Percentiles rank a stretch among this genome's conserved stretches.
Evolutionary conservation across 371 early-diverging fungal genomes (phyloP).

Genomic region (Batrachochytrium dendrobatidis): DNA sequence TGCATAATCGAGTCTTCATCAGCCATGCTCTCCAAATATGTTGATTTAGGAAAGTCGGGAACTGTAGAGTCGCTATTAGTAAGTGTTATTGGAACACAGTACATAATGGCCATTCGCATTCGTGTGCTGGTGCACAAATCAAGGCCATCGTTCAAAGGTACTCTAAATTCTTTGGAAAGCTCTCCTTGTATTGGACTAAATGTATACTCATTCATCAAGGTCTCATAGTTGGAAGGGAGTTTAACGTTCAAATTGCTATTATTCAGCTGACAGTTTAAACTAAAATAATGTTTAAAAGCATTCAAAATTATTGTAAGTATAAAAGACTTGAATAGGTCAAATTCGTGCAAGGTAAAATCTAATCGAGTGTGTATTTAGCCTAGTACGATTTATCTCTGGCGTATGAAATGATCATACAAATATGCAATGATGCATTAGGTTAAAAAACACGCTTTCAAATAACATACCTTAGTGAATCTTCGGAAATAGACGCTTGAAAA

Average conservation of each 20-base stretch:
- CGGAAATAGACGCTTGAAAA: too few species aligned
- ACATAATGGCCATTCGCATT: background rate
- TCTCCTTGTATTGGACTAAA: background rate
- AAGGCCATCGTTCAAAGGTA: background rate
- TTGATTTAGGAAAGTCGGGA: too few species aligned
- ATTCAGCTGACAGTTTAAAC: too few species aligned
- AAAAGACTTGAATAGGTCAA: too few species aligned
- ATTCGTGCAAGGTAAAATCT: too few species aligned
- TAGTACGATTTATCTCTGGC: too few species aligned
- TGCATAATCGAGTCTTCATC: slow-evolving; percentile 33
- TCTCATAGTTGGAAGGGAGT: background rate
- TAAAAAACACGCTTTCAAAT: background rate
- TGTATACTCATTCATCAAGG: background rate
- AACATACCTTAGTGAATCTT: too few species aligned
- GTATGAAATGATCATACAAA: background rate
- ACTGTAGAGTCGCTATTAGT: too few species aligned
- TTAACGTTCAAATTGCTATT: too few species aligned
- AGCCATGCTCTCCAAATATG: slow-evolving; percentile 14
- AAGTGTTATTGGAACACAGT: background rate
- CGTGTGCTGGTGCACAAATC: background rate
- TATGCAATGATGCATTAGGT: background rate
- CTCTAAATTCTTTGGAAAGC: background rate
- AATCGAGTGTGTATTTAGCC: too few species aligned
- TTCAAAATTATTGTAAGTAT: too few species aligned
- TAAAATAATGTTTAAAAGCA: too few species aligned